Evolutionary conservation across 2,329 filamentous ascomycete genomes (phyloP).

Genomic region (Phoma sp.): DNA sequence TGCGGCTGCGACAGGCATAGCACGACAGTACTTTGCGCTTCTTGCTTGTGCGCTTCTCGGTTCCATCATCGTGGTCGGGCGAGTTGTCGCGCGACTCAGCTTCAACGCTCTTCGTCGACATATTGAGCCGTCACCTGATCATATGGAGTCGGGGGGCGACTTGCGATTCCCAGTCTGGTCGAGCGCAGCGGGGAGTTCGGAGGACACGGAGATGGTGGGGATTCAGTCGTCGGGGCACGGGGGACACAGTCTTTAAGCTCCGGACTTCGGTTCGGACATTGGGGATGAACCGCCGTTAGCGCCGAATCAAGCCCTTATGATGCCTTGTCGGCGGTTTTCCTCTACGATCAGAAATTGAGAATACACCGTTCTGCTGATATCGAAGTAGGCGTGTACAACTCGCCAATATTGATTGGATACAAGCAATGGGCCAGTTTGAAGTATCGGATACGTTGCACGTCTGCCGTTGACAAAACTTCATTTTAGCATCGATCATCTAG

Average conservation of each 20-base stretch:
- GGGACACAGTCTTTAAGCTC: constrained; percentile 5
- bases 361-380: too few species aligned
- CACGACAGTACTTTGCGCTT: constrained; percentile 56
- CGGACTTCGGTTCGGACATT: constrained; percentile 17
- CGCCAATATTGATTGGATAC: too few species aligned
- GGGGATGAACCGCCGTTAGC: neutral
- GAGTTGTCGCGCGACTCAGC: constrained; percentile 41
- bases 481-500: neutral
- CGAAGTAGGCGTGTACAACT: too few species aligned
- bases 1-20: constrained; percentile 54
- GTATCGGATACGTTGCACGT: too few species aligned
- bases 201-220: constrained; percentile 25
- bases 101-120: constrained; percentile 36
- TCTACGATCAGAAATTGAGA: neutral
- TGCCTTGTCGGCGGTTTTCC: neutral
- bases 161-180: neutral
- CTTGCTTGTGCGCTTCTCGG: constrained; percentile 50
- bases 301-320: neutral
- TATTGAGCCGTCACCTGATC: constrained; percentile 10
- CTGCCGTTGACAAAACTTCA: too few species aligned
- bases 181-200: neutral
- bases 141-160: neutral
- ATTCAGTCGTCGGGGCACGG: constrained; percentile 4
- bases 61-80: constrained; percentile 32
- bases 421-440: too few species aligned